Percentiles rank a stretch among this genome's conserved stretches.
Conservation (phyloP, 192 early-diverging fungal species). For the Rhizophagus prolifer region DNA sequence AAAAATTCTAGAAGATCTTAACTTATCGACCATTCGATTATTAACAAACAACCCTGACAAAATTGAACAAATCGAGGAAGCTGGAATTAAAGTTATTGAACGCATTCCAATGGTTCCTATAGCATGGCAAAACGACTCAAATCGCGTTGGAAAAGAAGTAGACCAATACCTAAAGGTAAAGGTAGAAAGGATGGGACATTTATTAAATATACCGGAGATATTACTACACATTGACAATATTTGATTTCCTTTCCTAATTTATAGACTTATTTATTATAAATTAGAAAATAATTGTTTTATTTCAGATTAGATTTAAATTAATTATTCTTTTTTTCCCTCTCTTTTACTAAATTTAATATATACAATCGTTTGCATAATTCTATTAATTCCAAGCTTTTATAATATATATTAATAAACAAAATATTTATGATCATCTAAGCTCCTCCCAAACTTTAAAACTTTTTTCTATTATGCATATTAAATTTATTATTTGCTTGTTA, state of each 20-base stretch:
- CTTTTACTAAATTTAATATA: too few species aligned
- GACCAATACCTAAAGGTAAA: slow-evolving; percentile 89
- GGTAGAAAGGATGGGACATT: slow-evolving; percentile 89
- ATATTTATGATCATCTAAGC: too few species aligned
- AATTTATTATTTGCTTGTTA: not conserved
- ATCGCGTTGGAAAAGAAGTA: slow-evolving; percentile 52
- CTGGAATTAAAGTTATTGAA: slow-evolving; percentile 71
- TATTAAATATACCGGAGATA: slow-evolving; percentile 63
- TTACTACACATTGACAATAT: slow-evolving; percentile 9
- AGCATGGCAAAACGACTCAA: slow-evolving; percentile 62
- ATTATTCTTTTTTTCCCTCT: too few species aligned
- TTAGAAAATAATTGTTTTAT: too few species aligned
- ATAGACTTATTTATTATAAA: not conserved
- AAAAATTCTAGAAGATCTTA: slow-evolving; percentile 84
- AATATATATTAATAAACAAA: too few species aligned
- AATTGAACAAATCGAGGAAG: slow-evolving; percentile 71
- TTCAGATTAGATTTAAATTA: too few species aligned
- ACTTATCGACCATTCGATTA: slow-evolving; percentile 68
- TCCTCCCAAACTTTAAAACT: too few species aligned
- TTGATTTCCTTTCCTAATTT: not conserved
- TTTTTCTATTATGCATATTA: too few species aligned
- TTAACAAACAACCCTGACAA: slow-evolving; percentile 98
- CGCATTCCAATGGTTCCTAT: slow-evolving; percentile 90
- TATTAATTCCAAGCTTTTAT: too few species aligned
- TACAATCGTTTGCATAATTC: too few species aligned